Conservation (phyloP, 495 filamentous ascomycete genomes). For the Schizothecium vesticola region DNA sequence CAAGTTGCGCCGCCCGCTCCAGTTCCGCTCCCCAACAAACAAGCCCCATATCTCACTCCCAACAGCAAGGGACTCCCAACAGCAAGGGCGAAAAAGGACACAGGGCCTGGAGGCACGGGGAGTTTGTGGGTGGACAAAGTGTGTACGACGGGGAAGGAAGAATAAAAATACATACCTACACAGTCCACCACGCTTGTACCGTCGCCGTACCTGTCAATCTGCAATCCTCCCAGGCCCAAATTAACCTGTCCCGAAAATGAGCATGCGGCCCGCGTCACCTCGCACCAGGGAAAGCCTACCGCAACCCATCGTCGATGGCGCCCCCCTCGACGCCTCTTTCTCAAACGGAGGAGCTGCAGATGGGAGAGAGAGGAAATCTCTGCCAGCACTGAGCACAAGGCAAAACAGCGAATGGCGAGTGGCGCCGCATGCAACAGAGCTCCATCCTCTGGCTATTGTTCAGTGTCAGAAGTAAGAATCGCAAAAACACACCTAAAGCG, state of each 20-base stretch:
- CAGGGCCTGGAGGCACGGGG: neutral
- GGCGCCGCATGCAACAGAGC: neutral
- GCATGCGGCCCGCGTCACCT: neutral
- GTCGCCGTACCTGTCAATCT: neutral
- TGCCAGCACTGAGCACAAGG: neutral
- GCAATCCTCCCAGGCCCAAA: neutral
- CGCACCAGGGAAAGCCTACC: neutral
- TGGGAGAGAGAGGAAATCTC: neutral
- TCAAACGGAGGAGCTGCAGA: neutral
- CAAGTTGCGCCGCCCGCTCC: too few species aligned
- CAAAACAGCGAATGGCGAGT: neutral
- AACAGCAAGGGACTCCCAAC: neutral
- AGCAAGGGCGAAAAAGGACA: neutral
- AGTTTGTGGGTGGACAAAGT: neutral
- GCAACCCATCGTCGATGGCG: neutral
- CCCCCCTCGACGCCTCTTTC: neutral
- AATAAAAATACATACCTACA: neutral
- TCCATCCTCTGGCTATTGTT: neutral
- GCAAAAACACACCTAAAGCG: neutral
- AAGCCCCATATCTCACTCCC: neutral
- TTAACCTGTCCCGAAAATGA: neutral
- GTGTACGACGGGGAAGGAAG: neutral
- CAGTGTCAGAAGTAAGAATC: neutral
- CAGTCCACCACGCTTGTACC: neutral
- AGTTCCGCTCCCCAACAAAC: neutral